Percentiles rank a stretch among this genome's conserved stretches.
These are phyloP conservation scores for Ustilago nuda DNA, from an alignment of 1,284 basidiomycete species.

Conservation along the genomic window DNA sequence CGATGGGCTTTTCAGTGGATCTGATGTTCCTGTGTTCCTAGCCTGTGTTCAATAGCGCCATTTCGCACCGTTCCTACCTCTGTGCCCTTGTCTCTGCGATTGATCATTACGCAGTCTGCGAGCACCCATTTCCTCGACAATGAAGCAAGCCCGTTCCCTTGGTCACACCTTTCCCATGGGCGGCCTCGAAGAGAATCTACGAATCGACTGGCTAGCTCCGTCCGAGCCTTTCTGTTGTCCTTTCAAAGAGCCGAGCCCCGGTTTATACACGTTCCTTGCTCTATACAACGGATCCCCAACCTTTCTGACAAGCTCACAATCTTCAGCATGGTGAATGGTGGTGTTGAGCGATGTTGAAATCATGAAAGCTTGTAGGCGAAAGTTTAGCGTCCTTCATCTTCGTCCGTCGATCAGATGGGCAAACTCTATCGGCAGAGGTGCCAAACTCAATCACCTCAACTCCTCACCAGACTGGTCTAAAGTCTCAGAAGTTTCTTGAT, in stretches of 20 bases:
- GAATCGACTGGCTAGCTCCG: neutral
- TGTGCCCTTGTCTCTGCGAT: neutral
- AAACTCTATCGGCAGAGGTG: neutral
- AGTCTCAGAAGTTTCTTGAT: no score
- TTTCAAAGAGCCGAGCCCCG: neutral
- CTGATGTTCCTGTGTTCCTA: slow-evolving; percentile 4
- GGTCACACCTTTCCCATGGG: slow-evolving; percentile 2
- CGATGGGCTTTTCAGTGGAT: neutral
- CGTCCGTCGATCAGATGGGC: slow-evolving; percentile 9
- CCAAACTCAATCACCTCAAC: neutral
- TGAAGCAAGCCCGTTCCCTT: neutral
- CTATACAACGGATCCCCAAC: neutral
- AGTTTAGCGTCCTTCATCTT: slow-evolving; percentile 1
- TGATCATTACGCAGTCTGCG: neutral
- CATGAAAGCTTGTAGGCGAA: slow-evolving; percentile 2
- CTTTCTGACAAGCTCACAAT: neutral
- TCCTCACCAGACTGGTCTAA: no score
- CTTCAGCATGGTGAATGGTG: neutral
- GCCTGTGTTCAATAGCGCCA: slow-evolving; percentile 1
- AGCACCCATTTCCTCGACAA: neutral
- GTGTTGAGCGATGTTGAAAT: neutral
- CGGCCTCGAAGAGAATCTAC: no score
- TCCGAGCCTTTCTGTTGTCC: neutral
- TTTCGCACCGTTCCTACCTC: neutral
- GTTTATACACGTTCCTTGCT: neutral